Evolutionary conservation across 2,329 filamentous ascomycete genomes (phyloP).

Genomic region (Fusarium haematococcum): DNA sequence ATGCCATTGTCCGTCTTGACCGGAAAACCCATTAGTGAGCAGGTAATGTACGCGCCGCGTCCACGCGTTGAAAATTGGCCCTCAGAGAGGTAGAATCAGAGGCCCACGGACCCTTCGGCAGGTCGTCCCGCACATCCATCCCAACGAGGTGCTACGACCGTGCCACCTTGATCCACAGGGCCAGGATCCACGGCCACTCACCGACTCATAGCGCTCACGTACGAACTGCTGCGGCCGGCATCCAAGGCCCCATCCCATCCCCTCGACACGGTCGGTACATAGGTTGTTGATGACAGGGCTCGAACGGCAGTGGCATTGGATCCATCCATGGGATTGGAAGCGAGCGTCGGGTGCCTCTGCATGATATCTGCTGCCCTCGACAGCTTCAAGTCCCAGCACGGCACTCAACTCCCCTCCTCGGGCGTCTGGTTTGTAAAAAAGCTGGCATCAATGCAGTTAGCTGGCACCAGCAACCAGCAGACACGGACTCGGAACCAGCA

Average conservation of each 20-base stretch:
- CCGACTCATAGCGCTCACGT: slow-evolving; percentile 43
- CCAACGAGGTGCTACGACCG: slow-evolving; percentile 34
- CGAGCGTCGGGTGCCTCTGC: slow-evolving; percentile 14
- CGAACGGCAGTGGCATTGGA: slow-evolving; percentile 13
- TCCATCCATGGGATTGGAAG: slow-evolving; percentile 1
- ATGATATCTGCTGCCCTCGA: background rate
- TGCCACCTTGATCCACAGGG: slow-evolving; percentile 36
- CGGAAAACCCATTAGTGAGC: background rate
- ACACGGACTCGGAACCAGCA: background rate
- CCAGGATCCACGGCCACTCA: slow-evolving; percentile 42
- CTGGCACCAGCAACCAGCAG: background rate
- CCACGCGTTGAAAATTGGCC: slow-evolving; percentile 18
- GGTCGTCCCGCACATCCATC: slow-evolving; percentile 34
- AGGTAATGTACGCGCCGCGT: slow-evolving; percentile 29
- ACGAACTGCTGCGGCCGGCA: slow-evolving; percentile 39
- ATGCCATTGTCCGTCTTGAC: background rate
- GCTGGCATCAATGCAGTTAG: slow-evolving; percentile 8
- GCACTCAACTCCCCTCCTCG: background rate
- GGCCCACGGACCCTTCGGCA: slow-evolving; percentile 28
- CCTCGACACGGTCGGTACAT: slow-evolving; percentile 12
- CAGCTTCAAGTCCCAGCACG: background rate
- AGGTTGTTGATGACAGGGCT: slow-evolving; percentile 16
- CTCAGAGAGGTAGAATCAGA: slow-evolving; percentile 8
- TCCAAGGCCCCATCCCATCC: slow-evolving; percentile 15
- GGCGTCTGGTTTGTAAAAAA: background rate